phyloP scores from a whole-genome alignment of 192 early-diverging fungal genomes.

The Lobulomyces angularis region DNA sequence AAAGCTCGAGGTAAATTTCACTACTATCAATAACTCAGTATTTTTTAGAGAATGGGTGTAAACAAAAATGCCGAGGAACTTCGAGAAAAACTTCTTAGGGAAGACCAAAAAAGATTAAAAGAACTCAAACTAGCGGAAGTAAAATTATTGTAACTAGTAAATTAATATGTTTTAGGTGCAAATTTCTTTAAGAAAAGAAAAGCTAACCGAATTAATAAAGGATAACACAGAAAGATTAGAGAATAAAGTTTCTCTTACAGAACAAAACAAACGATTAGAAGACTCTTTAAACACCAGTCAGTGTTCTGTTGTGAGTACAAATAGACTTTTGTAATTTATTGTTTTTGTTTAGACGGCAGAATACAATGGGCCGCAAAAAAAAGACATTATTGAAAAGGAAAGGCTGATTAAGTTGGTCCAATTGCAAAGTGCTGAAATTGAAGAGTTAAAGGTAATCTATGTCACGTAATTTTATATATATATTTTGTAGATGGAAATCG shows the following conservation, averaged over 20 bases:
- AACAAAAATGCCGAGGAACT: slow-evolving; percentile 51
- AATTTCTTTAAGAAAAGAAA: slow-evolving; percentile 9
- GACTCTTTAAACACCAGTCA: slow-evolving; percentile 34
- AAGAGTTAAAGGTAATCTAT: slow-evolving; percentile 33
- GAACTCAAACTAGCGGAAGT: slow-evolving; percentile 35
- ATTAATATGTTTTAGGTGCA: neutral
- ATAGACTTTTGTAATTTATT: too few species aligned
- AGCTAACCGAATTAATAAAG: slow-evolving; percentile 28
- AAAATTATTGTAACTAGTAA: neutral
- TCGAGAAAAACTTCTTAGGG: slow-evolving; percentile 40
- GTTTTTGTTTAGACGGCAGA: slow-evolving; percentile 27
- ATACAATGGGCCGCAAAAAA: slow-evolving; percentile 30
- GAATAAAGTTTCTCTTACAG: slow-evolving; percentile 26
- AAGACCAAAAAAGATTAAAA: slow-evolving; percentile 32
- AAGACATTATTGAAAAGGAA: slow-evolving; percentile 34
- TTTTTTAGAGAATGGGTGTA: slow-evolving; percentile 40
- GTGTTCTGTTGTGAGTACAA: slow-evolving; percentile 33
- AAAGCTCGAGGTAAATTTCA: too few species aligned
- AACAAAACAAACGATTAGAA: slow-evolving; percentile 30
- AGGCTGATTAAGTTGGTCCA: slow-evolving; percentile 35
- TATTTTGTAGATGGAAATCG: too few species aligned
- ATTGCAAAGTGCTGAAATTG: slow-evolving; percentile 34
- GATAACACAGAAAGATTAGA: slow-evolving; percentile 41
- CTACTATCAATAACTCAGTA: too few species aligned
- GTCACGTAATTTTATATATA: too few species aligned